Conservation (phyloP, 2,329 filamentous ascomycete species). For the Aspergillus calidoustus region DNA sequence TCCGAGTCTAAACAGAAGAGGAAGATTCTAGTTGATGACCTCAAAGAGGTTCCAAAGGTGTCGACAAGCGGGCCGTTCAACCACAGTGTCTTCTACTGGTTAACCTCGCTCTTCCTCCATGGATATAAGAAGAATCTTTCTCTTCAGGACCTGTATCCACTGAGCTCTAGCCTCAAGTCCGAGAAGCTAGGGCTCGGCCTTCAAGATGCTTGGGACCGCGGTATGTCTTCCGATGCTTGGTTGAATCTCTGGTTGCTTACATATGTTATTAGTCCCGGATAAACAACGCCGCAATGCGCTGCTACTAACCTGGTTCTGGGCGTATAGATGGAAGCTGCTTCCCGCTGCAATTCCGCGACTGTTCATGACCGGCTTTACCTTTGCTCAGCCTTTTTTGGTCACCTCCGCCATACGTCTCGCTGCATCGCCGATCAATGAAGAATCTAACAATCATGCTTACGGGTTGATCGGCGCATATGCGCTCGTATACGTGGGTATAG, state of each 20-base stretch:
- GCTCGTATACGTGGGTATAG: neutral
- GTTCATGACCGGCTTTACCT: neutral
- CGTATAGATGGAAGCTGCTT: neutral
- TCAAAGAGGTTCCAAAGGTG: neutral
- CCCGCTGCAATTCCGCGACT: neutral
- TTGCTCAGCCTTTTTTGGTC: slow-evolving; percentile 3
- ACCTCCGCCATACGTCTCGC: neutral
- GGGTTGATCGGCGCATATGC: neutral
- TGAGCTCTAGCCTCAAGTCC: neutral
- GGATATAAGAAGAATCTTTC: neutral
- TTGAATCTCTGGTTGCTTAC: neutral
- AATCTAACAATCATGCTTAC: neutral
- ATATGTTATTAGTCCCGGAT: neutral
- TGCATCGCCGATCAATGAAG: neutral
- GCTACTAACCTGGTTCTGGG: neutral
- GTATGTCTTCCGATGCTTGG: neutral
- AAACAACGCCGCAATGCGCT: neutral
- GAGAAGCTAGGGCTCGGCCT: neutral
- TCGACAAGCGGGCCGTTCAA: neutral
- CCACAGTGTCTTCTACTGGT: neutral
- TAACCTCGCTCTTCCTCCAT: neutral
- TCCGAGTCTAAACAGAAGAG: neutral
- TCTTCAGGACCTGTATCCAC: neutral
- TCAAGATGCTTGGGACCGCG: neutral
- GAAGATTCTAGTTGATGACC: neutral